phyloP scores from a whole-genome alignment of 2,329 filamentous ascomycete genomes.

The Paradendryphiella salina region DNA sequence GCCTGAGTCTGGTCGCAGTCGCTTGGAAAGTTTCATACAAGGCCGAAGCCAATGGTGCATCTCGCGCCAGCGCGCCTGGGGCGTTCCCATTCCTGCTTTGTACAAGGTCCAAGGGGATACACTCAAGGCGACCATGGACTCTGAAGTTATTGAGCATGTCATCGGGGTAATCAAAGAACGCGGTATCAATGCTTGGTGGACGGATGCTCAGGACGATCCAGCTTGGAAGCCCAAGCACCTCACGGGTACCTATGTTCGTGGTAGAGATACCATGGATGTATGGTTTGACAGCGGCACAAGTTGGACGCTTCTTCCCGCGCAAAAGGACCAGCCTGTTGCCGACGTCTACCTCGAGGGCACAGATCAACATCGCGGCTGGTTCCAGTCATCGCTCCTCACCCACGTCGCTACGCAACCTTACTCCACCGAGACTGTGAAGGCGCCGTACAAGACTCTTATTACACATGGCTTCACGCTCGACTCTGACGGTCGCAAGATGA shows the following conservation, averaged over 20 bases:
- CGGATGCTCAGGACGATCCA: conserved; percentile 72
- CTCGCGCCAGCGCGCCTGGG: conserved; percentile 93
- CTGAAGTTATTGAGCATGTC: conserved; percentile 80
- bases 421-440: conserved; percentile 38
- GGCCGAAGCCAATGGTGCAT: conserved; percentile 97
- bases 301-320: conserved; percentile 63
- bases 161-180: conserved; percentile 75
- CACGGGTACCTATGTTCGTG: conserved; percentile 66
- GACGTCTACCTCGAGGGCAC: conserved; percentile 93
- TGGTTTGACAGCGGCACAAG: conserved; percentile 99
- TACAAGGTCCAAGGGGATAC: conserved; percentile 69
- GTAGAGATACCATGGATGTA: conserved; percentile 96
- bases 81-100: conserved; percentile 90
- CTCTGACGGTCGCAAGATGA: conserved; percentile 93
- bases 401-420: conserved; percentile 66
- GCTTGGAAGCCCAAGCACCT: conserved; percentile 75
- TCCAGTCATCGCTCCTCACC: conserved; percentile 92
- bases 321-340: conserved; percentile 55
- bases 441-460: conserved; percentile 86
- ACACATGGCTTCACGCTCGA: conserved; percentile 97
- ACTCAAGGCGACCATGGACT: conserved; percentile 71
- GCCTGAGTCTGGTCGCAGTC: conserved; percentile 70
- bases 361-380: conserved; percentile 97
- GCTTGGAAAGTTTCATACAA: conserved; percentile 83
- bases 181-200: conserved; percentile 94